A percentile compares a stretch with the other conserved stretches of the same genome.
Conservation (phyloP, 371 early-diverging fungal species). For the Mucor circinelloides region DNA sequence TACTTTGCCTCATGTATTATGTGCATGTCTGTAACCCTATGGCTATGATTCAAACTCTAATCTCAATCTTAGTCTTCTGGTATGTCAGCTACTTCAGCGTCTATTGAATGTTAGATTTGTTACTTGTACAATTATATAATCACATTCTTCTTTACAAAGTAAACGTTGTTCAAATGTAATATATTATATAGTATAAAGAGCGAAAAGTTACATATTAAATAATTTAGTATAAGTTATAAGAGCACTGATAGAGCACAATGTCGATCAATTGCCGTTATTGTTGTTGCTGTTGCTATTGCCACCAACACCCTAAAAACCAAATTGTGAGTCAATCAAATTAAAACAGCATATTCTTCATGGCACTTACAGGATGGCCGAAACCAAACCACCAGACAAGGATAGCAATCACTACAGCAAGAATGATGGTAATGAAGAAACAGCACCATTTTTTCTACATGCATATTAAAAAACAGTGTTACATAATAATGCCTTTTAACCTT, state of each 20-base stretch:
- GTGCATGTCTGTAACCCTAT: too few relatives aligned
- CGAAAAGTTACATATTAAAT: neutral
- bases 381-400: conserved; percentile 60
- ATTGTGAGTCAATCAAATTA: neutral
- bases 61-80: too few relatives aligned
- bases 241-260: neutral
- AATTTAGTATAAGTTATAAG: neutral
- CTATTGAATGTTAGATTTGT: too few relatives aligned
- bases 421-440: conserved; percentile 57
- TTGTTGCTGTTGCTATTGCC: conserved; percentile 1
- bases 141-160: too few relatives aligned
- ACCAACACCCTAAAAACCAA: conserved; percentile 16
- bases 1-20: too few relatives aligned
- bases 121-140: too few relatives aligned
- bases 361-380: conserved; percentile 41
- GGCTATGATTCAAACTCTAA: too few relatives aligned
- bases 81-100: too few relatives aligned
- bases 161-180: too few relatives aligned
- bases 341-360: neutral
- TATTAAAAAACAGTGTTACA: neutral
- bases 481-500: neutral
- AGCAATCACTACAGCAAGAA: conserved; percentile 52
- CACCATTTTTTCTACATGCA: conserved; percentile 66
- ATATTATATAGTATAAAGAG: neutral
- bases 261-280: neutral